Conservation (phyloP, 2,329 filamentous ascomycete species). For the Sclerotiophoma versabilis region DNA sequence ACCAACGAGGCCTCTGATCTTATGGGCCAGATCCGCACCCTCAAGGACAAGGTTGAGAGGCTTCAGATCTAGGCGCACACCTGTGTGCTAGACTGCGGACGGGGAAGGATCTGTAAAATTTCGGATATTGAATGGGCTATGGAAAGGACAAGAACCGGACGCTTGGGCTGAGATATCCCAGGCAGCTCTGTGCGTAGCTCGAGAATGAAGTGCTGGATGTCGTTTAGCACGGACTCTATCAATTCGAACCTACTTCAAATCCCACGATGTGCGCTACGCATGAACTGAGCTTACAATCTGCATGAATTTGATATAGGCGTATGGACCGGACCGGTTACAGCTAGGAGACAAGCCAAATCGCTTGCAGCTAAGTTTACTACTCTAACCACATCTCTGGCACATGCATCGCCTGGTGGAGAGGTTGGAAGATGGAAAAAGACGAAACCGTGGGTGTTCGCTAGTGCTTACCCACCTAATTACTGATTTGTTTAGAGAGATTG, state of each 20-base stretch:
- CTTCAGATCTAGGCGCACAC: slow-evolving; percentile 74
- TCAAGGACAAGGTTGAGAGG: slow-evolving; percentile 96
- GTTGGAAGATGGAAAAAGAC: not conserved
- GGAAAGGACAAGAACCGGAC: slow-evolving; percentile 19
- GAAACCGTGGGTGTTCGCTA: not conserved
- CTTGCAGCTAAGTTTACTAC: no score
- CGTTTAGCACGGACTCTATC: slow-evolving; percentile 33
- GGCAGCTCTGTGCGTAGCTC: slow-evolving; percentile 27
- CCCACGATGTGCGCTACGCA: no score
- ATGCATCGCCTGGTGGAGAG: not conserved
- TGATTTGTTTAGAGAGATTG: no score
- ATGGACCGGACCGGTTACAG: no score
- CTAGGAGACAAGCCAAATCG: no score
- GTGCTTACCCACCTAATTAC: no score
- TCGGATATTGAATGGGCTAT: slow-evolving; percentile 25
- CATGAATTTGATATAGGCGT: no score
- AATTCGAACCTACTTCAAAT: slow-evolving; percentile 13
- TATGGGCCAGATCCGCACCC: slow-evolving; percentile 81
- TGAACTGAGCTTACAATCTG: no score
- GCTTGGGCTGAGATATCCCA: slow-evolving; percentile 28
- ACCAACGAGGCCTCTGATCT: slow-evolving; percentile 71
- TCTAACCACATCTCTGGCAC: not conserved
- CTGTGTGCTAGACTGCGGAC: not conserved
- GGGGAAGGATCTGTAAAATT: not conserved
- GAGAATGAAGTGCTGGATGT: slow-evolving; percentile 36